Evolutionary conservation across 768 basidiomycete species (phyloP).

Genomic region (Pholiota conissans): DNA sequence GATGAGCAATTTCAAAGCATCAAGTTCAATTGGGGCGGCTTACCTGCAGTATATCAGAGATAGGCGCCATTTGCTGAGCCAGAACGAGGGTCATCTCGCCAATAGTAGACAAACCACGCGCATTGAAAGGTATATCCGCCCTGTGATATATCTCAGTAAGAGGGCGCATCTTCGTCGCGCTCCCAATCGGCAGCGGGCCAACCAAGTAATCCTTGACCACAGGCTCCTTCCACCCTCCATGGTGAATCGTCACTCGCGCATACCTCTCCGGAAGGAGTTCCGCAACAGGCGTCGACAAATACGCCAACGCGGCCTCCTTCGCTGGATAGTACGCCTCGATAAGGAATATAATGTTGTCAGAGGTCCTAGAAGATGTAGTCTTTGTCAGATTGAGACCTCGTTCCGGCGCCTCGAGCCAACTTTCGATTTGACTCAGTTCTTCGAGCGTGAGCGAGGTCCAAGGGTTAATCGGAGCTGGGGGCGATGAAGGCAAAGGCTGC

Average conservation of each 20-base stretch:
- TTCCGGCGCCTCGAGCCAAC: constrained; percentile 45
- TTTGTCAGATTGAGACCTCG: constrained; percentile 50
- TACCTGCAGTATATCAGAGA: constrained; percentile 41
- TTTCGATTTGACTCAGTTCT: constrained; percentile 42
- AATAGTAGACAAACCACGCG: constrained; percentile 35
- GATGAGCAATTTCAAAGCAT: no score
- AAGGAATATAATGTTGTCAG: constrained; percentile 51
- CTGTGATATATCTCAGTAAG: constrained; percentile 54
- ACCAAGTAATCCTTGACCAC: constrained; percentile 56
- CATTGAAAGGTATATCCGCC: constrained; percentile 53
- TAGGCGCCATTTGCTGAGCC: constrained; percentile 30
- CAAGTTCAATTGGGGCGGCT: no score
- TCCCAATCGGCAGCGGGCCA: constrained; percentile 53
- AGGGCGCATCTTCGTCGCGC: constrained; percentile 36
- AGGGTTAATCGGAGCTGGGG: constrained; percentile 45
- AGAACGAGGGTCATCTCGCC: constrained; percentile 32
- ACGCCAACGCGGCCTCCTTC: constrained; percentile 46
- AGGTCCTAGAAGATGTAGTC: constrained; percentile 19
- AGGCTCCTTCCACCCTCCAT: constrained; percentile 41
- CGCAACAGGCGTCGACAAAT: constrained; percentile 36
- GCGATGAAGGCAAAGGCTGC: constrained; percentile 30
- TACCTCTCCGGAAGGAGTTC: constrained; percentile 33
- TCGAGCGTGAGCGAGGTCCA: constrained; percentile 50
- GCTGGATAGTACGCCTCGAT: constrained; percentile 51
- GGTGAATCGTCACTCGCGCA: constrained; percentile 52